Conservation (phyloP, 2,329 filamentous ascomycete genomes). For the Penicillium sp. region DNA sequence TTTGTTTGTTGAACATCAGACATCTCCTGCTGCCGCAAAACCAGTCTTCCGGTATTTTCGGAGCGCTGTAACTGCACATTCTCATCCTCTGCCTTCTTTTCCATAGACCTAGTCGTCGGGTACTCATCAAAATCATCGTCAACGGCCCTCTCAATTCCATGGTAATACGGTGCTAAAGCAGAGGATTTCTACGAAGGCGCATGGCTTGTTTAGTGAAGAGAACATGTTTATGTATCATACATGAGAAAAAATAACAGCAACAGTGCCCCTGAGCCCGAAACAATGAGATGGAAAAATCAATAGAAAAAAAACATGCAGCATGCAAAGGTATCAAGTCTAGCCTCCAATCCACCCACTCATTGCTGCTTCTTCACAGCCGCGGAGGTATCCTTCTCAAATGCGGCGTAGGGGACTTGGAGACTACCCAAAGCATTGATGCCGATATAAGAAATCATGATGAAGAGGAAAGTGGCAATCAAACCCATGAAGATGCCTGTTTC, state of each 20-base stretch:
- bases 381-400: constrained; percentile 95
- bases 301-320: constrained; percentile 17
- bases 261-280: constrained; percentile 13
- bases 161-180: no score
- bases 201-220: no score
- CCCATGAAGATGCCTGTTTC: constrained; percentile 83
- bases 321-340: constrained; percentile 13
- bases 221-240: constrained; percentile 29
- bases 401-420: constrained; percentile 87
- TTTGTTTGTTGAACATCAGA: no score
- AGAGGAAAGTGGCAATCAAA: constrained; percentile 69
- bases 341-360: constrained; percentile 33
- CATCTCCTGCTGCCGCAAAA: no score
- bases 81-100: no score
- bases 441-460: constrained; percentile 77
- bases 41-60: no score
- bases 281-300: constrained; percentile 4
- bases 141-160: no score
- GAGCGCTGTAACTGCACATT: no score
- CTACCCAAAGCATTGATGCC: constrained; percentile 77
- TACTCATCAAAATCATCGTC: no score
- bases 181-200: no score
- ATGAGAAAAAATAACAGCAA: constrained; percentile 16
- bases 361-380: constrained; percentile 85
- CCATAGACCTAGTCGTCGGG: no score